Evolutionary conservation across 352 stramenopile species (phyloP).

Genomic region (Phytopythium helicoides): DNA sequence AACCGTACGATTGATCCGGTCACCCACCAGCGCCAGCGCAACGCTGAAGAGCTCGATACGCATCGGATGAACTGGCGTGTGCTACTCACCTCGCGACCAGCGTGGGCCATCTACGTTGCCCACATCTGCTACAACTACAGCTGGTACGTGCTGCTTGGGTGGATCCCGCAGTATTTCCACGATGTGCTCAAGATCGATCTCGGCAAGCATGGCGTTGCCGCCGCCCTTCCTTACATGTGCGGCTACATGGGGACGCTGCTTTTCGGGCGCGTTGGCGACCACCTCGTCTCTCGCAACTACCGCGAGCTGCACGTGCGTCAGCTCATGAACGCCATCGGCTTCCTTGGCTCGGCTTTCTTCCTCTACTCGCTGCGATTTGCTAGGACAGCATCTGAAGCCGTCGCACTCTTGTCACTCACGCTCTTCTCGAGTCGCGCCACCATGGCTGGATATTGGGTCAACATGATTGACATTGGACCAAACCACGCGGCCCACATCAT

Average conservation of each 20-base stretch:
- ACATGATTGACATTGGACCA: slow-evolving; percentile 88
- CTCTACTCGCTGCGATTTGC: slow-evolving; percentile 73
- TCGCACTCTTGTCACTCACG: slow-evolving; percentile 69
- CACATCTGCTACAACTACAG: slow-evolving; percentile 89
- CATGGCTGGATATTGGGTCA: slow-evolving; percentile 86
- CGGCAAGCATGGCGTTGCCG: slow-evolving; percentile 57
- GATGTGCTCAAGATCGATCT: slow-evolving; percentile 78
- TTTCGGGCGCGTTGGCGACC: slow-evolving; percentile 68
- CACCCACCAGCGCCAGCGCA: slow-evolving; percentile 38
- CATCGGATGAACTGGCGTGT: slow-evolving; percentile 65
- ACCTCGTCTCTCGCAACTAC: slow-evolving; percentile 57
- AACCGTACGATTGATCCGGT: slow-evolving; percentile 54
- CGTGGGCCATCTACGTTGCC: slow-evolving; percentile 83
- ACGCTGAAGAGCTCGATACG: slow-evolving; percentile 32
- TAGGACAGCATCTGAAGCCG: slow-evolving; percentile 41
- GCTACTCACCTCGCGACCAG: slow-evolving; percentile 58
- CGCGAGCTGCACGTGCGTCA: slow-evolving; percentile 78
- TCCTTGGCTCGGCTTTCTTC: slow-evolving; percentile 69
- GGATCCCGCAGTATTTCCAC: slow-evolving; percentile 88
- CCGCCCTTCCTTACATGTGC: slow-evolving; percentile 74
- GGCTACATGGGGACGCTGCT: slow-evolving; percentile 74
- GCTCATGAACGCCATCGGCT: slow-evolving; percentile 71
- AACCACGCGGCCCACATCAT: slow-evolving; percentile 83
- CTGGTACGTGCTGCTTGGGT: slow-evolving; percentile 86
- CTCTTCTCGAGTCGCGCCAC: slow-evolving; percentile 75